Evolutionary conservation across 176 grass and related monocot species (phyloP).

Genomic region (Alloteropsis semialata): DNA sequence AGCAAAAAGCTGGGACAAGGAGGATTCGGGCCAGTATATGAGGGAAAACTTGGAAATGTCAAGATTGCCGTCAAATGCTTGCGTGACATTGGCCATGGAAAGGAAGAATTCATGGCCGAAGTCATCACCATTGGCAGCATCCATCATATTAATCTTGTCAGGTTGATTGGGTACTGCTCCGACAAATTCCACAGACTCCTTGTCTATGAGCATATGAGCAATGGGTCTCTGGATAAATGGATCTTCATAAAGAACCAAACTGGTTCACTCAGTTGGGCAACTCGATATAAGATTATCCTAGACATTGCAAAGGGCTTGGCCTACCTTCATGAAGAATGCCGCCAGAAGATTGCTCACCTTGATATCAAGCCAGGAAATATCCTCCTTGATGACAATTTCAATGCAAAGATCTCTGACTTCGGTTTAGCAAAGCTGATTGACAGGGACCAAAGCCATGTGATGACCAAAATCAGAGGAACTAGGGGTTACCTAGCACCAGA

Average conservation of each 20-base stretch:
- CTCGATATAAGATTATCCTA: conserved; percentile 58
- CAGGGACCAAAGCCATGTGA: conserved; percentile 76
- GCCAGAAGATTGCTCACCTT: conserved; percentile 78
- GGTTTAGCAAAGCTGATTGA: conserved; percentile 85
- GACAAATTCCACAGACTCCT: conserved; percentile 75
- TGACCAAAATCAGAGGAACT: conserved; percentile 81
- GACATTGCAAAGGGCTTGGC: conserved; percentile 68
- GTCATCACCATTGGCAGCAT: conserved; percentile 72
- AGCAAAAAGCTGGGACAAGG: conserved; percentile 79
- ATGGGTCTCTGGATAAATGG: conserved; percentile 73
- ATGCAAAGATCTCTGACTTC: conserved; percentile 79
- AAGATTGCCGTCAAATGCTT: conserved; percentile 70
- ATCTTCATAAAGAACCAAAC: conserved; percentile 54
- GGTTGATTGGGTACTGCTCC: conserved; percentile 67
- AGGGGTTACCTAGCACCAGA: conserved; percentile 78
- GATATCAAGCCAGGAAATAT: conserved; percentile 79
- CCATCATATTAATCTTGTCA: conserved; percentile 83
- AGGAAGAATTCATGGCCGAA: conserved; percentile 83
- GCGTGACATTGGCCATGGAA: conserved; percentile 58
- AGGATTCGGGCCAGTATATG: conserved; percentile 74
- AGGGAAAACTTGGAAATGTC: conserved; percentile 48
- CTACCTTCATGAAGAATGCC: conserved; percentile 76
- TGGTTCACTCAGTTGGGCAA: conserved; percentile 68
- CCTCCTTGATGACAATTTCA: conserved; percentile 74
- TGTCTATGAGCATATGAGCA: conserved; percentile 77